Evolutionary conservation across 2,329 filamentous ascomycete species (phyloP), one percentile per base, ranked within the genome.

Genomic region (Arthrobotrys megalospora): DNA sequence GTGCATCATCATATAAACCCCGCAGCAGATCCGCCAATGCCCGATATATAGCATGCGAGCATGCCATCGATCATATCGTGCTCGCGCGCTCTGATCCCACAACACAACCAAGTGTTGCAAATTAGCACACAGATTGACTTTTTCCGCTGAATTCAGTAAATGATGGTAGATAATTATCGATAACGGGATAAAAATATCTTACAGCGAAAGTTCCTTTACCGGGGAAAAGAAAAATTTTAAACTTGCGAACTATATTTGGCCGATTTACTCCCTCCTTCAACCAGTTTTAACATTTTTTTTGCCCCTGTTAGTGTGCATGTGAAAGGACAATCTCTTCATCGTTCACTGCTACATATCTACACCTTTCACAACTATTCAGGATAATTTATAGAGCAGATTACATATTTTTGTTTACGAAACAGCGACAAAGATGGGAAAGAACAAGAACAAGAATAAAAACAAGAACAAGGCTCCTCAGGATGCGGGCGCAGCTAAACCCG

Each of bases 51-150:
- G 14, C 41, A 32, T 16, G 43, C 28, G 3, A 41, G 14, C 41
- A 32, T 16, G 43, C 28, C 60, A 21, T 48, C 28, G 36, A 3
- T 45, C 45, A 45, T 28, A 28, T 28, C 24, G 24, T 28, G 24
- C 24, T 28, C 24, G 24, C 24, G 24, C 38, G 36, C 28, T n/a
- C 7, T 28, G 6, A 3, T 12, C 12, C 47, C n/a, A 38, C 69
- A 65, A 73, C 69, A 60, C 69, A 73, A 55, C 21, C 12, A 16
- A 14, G 38, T 73, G 69, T 73, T 73, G 69, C 48, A 73, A 32
- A 53, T 73, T 50, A 10, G 12, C 50, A 43, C 58, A 47, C 34
- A 43, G 2, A 43, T 43, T 43, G 19, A 60, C 34, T 60, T 60
- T 24, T 43, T 3, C n/a, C 11, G 16, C 55, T 60, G 55, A 60